phyloP scores from a whole-genome alignment of 1,139 yeast genomes.

The Taphrina confusa region DNA sequence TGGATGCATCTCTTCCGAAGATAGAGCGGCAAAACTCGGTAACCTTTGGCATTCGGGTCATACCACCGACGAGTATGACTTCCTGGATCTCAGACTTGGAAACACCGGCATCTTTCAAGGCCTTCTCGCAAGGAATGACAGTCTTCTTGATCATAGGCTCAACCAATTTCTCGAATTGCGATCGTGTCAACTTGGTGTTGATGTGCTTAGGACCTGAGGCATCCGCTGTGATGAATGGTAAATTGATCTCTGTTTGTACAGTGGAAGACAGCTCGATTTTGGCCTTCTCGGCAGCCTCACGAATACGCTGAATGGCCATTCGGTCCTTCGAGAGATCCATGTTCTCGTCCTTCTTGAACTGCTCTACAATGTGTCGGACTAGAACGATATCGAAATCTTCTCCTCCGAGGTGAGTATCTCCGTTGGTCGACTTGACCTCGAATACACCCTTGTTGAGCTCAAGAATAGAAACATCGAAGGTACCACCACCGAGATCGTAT shows the following conservation, averaged over 20 bases:
- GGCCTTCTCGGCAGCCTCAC: constrained; percentile 99
- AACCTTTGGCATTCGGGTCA: constrained; percentile 99
- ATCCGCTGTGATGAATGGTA: constrained; percentile 93
- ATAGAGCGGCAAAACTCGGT: constrained; percentile 90
- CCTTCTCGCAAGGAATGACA: constrained; percentile 96
- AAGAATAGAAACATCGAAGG: constrained; percentile 80
- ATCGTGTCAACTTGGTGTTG: constrained; percentile 87
- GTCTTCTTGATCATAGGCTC: constrained; percentile 91
- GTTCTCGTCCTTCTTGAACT: constrained; percentile 90
- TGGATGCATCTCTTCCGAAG: constrained; percentile 94
- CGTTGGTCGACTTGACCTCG: constrained; percentile 84
- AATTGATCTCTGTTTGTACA: constrained; percentile 87
- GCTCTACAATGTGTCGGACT: constrained; percentile 85
- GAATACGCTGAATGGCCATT: constrained; percentile 98
- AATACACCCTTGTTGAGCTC: constrained; percentile 87
- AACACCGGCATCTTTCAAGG: constrained; percentile 92
- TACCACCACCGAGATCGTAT: constrained; percentile 87
- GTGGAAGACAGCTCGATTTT: constrained; percentile 97
- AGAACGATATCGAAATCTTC: constrained; percentile 84
- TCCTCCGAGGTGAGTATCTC: constrained; percentile 90
- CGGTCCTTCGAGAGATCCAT: constrained; percentile 87
- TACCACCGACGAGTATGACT: constrained; percentile 98
- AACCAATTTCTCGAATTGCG: constrained; percentile 89
- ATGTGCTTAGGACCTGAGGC: constrained; percentile 98
- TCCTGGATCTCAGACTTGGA: constrained; percentile 84